phyloP scores from a whole-genome alignment of 2,329 filamentous ascomycete genomes.

The Tothia fuscella region DNA sequence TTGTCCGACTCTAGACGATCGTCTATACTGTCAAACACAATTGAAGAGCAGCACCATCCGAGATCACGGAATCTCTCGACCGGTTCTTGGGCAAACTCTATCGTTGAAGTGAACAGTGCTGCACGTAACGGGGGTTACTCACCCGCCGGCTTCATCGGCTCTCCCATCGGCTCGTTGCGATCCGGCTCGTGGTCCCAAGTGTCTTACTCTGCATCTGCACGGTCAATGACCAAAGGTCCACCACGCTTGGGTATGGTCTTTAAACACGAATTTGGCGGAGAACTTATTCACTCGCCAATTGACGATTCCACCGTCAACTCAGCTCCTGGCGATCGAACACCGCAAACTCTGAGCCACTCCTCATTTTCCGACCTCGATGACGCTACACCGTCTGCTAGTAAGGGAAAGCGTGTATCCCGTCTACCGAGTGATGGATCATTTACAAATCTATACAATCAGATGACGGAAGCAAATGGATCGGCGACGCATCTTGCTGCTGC shows the following conservation, averaged over 20 bases:
- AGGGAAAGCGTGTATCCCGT: conserved; percentile 7
- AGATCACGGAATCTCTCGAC: conserved; percentile 30
- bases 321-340: neutral
- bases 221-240: conserved; percentile 13
- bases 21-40: conserved; percentile 26
- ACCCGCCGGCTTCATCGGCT: conserved; percentile 48
- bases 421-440: conserved; percentile 9
- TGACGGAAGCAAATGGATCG: conserved; percentile 12
- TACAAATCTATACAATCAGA: conserved; percentile 20
- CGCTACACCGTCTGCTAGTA: too few species aligned
- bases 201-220: conserved; percentile 17
- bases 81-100: conserved; percentile 42
- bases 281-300: neutral
- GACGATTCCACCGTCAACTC: conserved; percentile 1
- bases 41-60: conserved; percentile 16
- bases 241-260: conserved; percentile 4
- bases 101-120: conserved; percentile 55
- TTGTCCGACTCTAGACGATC: conserved; percentile 2
- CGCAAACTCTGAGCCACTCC: neutral
- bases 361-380: neutral
- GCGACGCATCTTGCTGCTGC: conserved; percentile 1
- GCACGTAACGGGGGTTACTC: conserved; percentile 61
- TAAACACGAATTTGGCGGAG: conserved; percentile 5
- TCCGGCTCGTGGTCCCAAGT: conserved; percentile 35
- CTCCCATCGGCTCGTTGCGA: conserved; percentile 48